Evolutionary conservation across 2,329 filamentous ascomycete genomes (phyloP), one percentile per base, ranked within the genome.

Genomic region (Colletotrichum cereale): DNA sequence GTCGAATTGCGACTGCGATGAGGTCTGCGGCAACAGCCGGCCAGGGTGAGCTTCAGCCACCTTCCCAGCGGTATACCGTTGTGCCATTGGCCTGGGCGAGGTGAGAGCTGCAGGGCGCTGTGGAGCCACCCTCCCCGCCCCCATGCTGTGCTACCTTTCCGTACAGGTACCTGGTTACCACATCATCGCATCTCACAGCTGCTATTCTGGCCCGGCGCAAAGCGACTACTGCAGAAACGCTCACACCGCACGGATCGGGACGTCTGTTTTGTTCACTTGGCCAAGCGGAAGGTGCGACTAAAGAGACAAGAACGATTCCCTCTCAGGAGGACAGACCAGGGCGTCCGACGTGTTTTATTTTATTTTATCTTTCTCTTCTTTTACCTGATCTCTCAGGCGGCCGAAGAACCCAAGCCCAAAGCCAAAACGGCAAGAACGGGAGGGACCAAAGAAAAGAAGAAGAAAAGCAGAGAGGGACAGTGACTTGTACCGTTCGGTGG

Each of bases 81-180:
- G 48, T 44, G 52, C 52, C 24, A 73, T 71, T 71, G 67, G 70
- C n/a, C n/a, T 40, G 53, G 44, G 61, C 64, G 56, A 36, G 63
- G 55, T 65, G 42, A 36, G 50, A 40, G 56, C 56, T 42, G 56
- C 62, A 70, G 64, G 72, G 63, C 61, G 8, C 31, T 68, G 53
- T 62, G 58, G 58, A 44, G 57, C 29, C 31, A 67, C 38, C 38
- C 52, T 29, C 42, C 40, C 6, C 21, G 14, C 34, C 31, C 53
- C 21, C n/a, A n/a, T 60, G 55, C 55, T 66, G 62, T 48, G 36
- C 26, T n/a, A 34, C 7, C 18, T 16, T n/a, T n/a, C 8, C 21
- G 2, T 34, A 34, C 31, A 34, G 31, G 53, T 38, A 38, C 34
- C 53, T 38, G 21, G 53, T 12, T 55, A 29, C 52, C 5, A 21